Evolutionary conservation across 2,329 filamentous ascomycete genomes (phyloP), one percentile per base, ranked within the genome.

Genomic region (Diatrype stigma): DNA sequence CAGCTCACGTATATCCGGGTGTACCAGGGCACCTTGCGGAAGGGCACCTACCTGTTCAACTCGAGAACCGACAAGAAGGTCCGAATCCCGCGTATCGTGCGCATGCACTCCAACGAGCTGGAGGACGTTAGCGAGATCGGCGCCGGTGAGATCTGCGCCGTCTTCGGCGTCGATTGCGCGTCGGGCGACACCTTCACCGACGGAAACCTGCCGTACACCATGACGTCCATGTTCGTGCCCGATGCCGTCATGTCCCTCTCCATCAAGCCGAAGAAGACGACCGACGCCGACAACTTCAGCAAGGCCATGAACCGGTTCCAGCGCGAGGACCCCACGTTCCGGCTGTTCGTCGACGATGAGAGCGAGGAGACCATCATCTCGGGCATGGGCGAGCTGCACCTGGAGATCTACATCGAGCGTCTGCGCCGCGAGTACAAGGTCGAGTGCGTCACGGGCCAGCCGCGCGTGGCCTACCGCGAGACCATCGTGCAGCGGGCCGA

Each of bases 61-160:
- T 92, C 92, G 8, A 86, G 92, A 61, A 95, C 84, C 57, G 89
- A 93, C 71, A 96, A 96, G 80, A 96, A 93, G 77, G 87, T 99
- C 67, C 92, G 95, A 73, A 87, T 99, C 51, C 94, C 94, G 19
- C 89, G 93, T 66, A 97, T 99, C 63, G 94, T 99, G 56, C 90
- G 94, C 56, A 99, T 99, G 94, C 94, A 99, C 77, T 96, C 92
- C 44, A 96, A 97, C 68, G 94, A 99, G 67, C 96, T 99, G 93
- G 94, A 99, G 71, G 94, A 99, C 66, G 90, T 96, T 28, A 78
- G 75, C 50, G 92, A 96, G 70, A 87, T 99, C 56, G 90, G 92
- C 48, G 93, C 94, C 49, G 94, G 94, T 71, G 94, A 99, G 72
- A 99, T 99, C 58, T 99, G 94, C 68, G 94, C 94, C 54, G 94